Percentiles rank a stretch among this genome's conserved stretches.
Evolutionary conservation across 2,329 filamentous ascomycete genomes (phyloP).

Genomic region (Exserohilum turcica): DNA sequence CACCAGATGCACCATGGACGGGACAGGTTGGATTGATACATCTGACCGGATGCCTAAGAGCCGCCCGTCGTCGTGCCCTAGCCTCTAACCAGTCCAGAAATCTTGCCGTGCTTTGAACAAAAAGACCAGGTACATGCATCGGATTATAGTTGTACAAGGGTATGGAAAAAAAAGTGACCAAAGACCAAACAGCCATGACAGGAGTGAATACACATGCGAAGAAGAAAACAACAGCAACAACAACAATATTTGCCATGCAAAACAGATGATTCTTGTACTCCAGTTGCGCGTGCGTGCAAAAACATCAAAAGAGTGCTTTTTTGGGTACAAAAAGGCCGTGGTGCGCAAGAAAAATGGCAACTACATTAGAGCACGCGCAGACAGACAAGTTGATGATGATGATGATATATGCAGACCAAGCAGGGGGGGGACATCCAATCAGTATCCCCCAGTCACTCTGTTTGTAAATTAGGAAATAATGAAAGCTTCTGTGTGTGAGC

Average conservation of each 20-base stretch:
- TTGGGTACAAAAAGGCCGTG: neutral
- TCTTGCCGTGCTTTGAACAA: neutral
- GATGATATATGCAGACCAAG: neutral
- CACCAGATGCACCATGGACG: too few species aligned
- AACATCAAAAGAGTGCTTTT: neutral
- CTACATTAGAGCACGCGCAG: too few species aligned
- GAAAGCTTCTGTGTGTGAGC: too few species aligned
- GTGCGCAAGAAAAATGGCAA: neutral
- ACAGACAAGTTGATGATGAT: neutral
- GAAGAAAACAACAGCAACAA: neutral
- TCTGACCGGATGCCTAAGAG: constrained; percentile 3
- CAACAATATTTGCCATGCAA: neutral
- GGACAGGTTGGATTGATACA: neutral
- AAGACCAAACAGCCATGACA: too few species aligned
- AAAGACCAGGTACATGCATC: neutral
- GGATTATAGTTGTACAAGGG: constrained; percentile 23
- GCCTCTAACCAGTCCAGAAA: too few species aligned
- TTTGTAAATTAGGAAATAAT: too few species aligned
- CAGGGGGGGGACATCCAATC: neutral
- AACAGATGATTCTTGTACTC: neutral
- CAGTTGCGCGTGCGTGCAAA: neutral
- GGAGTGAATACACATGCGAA: neutral
- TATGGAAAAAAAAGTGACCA: constrained; percentile 8
- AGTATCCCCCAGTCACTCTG: too few species aligned
- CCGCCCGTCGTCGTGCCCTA: too few species aligned